Conservation (phyloP, 2,329 filamentous ascomycete species). For the Apiospora kogelbergensis region DNA sequence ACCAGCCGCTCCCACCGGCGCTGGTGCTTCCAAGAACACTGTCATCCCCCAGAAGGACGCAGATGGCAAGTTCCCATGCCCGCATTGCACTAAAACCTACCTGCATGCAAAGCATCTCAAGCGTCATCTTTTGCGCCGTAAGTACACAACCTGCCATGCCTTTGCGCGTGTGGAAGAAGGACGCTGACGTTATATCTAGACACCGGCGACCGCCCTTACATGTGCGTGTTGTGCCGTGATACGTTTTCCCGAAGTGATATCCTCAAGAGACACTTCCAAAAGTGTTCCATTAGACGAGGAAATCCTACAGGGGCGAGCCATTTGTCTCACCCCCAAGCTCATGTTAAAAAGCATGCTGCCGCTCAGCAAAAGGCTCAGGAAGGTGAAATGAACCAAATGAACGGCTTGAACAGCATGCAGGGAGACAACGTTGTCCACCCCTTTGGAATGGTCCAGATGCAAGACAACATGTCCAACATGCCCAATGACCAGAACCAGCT, state of each 20-base stretch:
- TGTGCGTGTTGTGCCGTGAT: constrained; percentile 96
- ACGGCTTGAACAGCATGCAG: constrained; percentile 59
- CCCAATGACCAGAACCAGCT: constrained; percentile 61
- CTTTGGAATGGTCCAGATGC: constrained; percentile 56
- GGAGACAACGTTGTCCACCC: constrained; percentile 58
- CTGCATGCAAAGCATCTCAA: constrained; percentile 96
- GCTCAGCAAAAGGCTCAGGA: constrained; percentile 55
- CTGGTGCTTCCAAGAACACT: constrained; percentile 70
- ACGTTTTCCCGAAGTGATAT: constrained; percentile 98
- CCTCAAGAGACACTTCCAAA: constrained; percentile 97
- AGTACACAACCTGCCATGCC: constrained; percentile 45
- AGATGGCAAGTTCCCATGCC: constrained; percentile 96
- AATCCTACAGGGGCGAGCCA: constrained; percentile 95
- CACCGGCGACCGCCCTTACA: constrained; percentile 96
- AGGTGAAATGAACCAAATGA: constrained; percentile 59
- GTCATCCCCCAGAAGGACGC: constrained; percentile 92
- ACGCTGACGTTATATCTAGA: constrained; percentile 52
- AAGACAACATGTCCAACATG: constrained; percentile 60
- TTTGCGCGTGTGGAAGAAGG: background rate
- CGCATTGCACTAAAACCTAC: constrained; percentile 97
- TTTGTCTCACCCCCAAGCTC: constrained; percentile 86
- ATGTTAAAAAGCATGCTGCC: constrained; percentile 75
- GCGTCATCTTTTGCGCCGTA: constrained; percentile 92
- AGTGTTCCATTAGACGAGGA: constrained; percentile 93
- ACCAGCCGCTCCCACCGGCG: constrained; percentile 73